phyloP scores from a whole-genome alignment of 2,329 filamentous ascomycete genomes.

The Stagonosporopsis rhizophila region DNA sequence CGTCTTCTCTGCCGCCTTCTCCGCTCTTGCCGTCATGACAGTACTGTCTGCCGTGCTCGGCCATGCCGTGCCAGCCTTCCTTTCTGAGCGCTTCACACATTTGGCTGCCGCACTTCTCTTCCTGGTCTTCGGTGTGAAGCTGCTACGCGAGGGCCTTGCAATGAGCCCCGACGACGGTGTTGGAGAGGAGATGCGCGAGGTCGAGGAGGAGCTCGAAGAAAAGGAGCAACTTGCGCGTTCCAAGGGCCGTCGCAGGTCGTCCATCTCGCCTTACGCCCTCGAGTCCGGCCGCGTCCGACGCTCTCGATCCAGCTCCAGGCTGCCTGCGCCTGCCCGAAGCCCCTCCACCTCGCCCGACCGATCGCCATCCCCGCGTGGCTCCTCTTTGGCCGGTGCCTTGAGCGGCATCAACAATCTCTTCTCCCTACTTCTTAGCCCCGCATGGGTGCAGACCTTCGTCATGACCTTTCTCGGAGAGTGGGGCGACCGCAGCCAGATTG shows the following conservation, averaged over 20 bases:
- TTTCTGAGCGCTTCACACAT: conserved; percentile 90
- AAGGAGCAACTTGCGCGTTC: conserved; percentile 81
- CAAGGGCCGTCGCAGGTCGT: conserved; percentile 67
- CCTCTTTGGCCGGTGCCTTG: conserved; percentile 60
- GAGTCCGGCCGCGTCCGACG: conserved; percentile 81
- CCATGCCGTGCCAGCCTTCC: conserved; percentile 86
- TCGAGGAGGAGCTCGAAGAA: conserved; percentile 91
- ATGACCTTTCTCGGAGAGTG: conserved; percentile 99
- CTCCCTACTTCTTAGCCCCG: conserved; percentile 86
- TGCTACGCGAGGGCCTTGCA: conserved; percentile 83
- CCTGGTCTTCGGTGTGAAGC: conserved; percentile 83
- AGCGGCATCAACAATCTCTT: conserved; percentile 83
- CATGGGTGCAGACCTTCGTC: conserved; percentile 98
- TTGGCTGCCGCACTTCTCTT: conserved; percentile 86
- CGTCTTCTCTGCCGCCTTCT: conserved; percentile 94
- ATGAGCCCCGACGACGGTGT: conserved; percentile 93
- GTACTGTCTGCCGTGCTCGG: conserved; percentile 90
- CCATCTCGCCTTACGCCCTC: conserved; percentile 76
- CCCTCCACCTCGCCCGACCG: conserved; percentile 66
- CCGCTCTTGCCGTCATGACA: conserved; percentile 91
- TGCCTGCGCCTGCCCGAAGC: conserved; percentile 81
- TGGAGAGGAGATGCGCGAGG: conserved; percentile 96
- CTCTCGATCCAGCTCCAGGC: conserved; percentile 74
- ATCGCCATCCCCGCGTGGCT: conserved; percentile 57
- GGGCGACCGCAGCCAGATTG: conserved; percentile 97